Evolutionary conservation across 2,329 filamentous ascomycete species (phyloP), one percentile per base, ranked within the genome.

Genomic region (Trichoderma brevicompactum): DNA sequence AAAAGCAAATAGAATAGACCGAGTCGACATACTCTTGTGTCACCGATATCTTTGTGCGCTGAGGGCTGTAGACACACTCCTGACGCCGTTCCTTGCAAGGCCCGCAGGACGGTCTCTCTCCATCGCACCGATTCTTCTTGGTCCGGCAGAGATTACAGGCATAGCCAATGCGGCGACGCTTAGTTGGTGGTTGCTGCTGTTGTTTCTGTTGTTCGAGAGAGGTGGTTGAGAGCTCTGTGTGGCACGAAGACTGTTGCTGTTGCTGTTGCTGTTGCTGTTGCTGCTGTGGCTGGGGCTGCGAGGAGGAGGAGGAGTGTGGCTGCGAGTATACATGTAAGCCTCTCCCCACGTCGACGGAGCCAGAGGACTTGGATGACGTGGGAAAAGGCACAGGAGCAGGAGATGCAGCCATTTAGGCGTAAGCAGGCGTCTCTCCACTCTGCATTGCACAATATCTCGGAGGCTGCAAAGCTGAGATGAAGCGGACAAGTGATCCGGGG

Each of bases 31-130:
- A 62, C 59, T 62, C 59, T 36, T 62, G 59, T 19, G 59, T 62
- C 48, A 62, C 59, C 7, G 59, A 62, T 5, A 62, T 53, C 48
- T 62, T 62, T 17, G 59, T 62, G 49, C 59, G 59, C 15, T 62
- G 59, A 13, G 59, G 59, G 44, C 59, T 62, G n/a, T 62, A 62
- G 48, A 62, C 48, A 10, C 59, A 62, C n/a, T 62, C 59, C 28
- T 62, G 59, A 13, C 59, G 59, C n/a, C 59, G 59, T 48, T 62
- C 59, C 48, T 62, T 62, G n/a, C 59, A 62, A 23, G 59, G 59
- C 38, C 59, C 59, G 38, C 59, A 62, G 12, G 59, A 62, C 3
- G 59, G 59, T 12, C 59, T 41, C 59, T 62, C 59, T 28, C 59
- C 59, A 62, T 62, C 59, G 12, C 59, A 62, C 15, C 59, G 59